A percentile compares a stretch with the other conserved stretches of the same genome.
Conservation (phyloP, 768 basidiomycete genomes). For the Trametes coccinea region DNA sequence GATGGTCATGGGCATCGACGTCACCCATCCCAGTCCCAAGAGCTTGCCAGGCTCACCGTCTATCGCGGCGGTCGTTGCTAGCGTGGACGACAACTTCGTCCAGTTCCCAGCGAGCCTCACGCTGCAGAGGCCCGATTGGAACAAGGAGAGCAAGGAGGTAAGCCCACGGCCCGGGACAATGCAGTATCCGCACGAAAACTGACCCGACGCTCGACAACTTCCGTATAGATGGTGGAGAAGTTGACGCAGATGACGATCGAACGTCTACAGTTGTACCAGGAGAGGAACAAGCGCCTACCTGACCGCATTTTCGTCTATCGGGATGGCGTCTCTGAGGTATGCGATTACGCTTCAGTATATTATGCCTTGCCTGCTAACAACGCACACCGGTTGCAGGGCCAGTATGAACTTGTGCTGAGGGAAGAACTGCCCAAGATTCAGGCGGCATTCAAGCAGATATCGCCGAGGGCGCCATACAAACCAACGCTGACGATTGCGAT, state of each 20-base stretch:
- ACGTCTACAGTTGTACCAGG: conserved; percentile 57
- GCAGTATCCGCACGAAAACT: too few species aligned
- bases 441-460: conserved; percentile 57
- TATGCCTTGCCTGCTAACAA: neutral
- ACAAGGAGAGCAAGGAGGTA: conserved; percentile 41
- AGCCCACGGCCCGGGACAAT: neutral
- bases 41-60: conserved; percentile 75
- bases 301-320: conserved; percentile 72
- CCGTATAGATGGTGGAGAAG: conserved; percentile 66
- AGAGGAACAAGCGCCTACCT: conserved; percentile 58
- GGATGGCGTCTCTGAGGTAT: conserved; percentile 80
- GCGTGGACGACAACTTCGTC: conserved; percentile 64
- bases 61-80: conserved; percentile 82
- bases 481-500: conserved; percentile 73
- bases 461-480: conserved; percentile 47
- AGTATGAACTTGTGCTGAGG: conserved; percentile 61
- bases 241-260: conserved; percentile 70
- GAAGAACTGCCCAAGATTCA: conserved; percentile 65
- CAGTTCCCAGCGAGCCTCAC: conserved; percentile 77
- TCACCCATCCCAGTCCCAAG: conserved; percentile 74
- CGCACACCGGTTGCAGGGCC: conserved; percentile 48
- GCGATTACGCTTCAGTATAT: conserved; percentile 12
- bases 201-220: neutral
- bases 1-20: conserved; percentile 86
- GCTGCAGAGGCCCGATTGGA: conserved; percentile 56